Evolutionary conservation across 352 stramenopile species (phyloP).

Genomic region (Pythium guiyangense): DNA sequence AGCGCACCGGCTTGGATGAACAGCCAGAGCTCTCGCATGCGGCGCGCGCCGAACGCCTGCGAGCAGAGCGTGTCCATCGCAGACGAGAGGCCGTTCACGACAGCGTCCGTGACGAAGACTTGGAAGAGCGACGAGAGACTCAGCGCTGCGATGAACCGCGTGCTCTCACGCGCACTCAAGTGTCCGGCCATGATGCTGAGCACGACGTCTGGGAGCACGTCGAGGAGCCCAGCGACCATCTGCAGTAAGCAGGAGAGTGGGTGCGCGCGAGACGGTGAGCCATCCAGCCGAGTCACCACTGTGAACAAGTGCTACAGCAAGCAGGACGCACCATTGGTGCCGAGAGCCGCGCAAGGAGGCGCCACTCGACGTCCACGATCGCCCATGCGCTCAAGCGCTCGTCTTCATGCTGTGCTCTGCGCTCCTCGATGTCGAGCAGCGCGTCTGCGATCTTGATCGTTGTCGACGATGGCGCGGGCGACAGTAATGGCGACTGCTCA

Average conservation of each 20-base stretch:
- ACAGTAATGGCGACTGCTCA: conserved; percentile 25
- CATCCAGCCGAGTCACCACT: too few species aligned
- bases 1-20: conserved; percentile 33
- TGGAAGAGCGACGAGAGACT: conserved; percentile 16
- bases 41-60: conserved; percentile 29
- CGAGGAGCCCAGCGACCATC: conserved; percentile 30
- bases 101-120: conserved; percentile 13
- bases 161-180: conserved; percentile 25
- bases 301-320: too few species aligned
- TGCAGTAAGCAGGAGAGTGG: background rate
- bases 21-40: conserved; percentile 32
- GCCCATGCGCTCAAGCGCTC: conserved; percentile 12
- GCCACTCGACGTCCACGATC: conserved; percentile 16
- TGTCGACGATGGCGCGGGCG: conserved; percentile 1
- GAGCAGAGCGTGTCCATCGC: conserved; percentile 35
- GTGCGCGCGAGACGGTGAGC: too few species aligned
- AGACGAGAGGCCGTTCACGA: conserved; percentile 21
- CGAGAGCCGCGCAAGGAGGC: conserved; percentile 12
- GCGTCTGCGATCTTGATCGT: conserved; percentile 18
- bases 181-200: conserved; percentile 33
- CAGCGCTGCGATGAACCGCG: conserved; percentile 27
- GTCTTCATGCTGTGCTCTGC: conserved; percentile 19
- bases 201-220: conserved; percentile 30
- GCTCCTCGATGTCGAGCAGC: conserved; percentile 22
- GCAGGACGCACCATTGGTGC: conserved; percentile 13